Evolutionary conservation across 2,329 filamentous ascomycete species (phyloP), one percentile per base, ranked within the genome.

Genomic region (Phyllosticta paracitricarpa): DNA sequence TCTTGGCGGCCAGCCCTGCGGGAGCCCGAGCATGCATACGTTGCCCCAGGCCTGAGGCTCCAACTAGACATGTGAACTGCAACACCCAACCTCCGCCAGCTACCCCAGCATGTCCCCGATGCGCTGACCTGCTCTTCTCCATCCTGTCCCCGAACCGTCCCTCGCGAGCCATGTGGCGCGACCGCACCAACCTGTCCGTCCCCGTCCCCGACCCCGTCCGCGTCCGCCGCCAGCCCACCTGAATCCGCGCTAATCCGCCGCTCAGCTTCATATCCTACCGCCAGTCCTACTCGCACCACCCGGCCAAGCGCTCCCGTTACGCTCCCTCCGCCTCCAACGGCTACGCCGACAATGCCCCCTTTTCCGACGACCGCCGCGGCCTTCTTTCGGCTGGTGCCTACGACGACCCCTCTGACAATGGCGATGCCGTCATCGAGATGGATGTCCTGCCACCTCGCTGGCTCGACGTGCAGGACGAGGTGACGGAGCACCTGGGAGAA

Each of bases 351-450:
- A 66, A 68, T 68, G 69, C 79, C 62, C 67, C 71, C 61, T 68
- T 76, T 58, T 77, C 80, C 53, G 84, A 87, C 69, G 87, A 90
- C 76, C 82, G 85, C 63, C 89, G 90, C 66, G 91, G 93, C 51
- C 88, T 99, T 69, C 89, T 99, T 72, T 89, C 91, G 64, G 82
- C 85, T 61, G 85, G 83, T 69, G 87, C 87, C 68, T 91, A 89
- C 72, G 85, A 82, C 57, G 89, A 95, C 73, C 91, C 88, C 72
- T 84, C 82, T 58, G 89, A 95, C 73, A 90, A 96, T 76, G 91
- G 91, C 71, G 93, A 97, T 75, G 89, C 90, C 22, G 86, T 99
- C 62, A 97, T 99, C 69, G 94, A 99, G 79, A 97, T 99, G 94
- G 93, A 97, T 75, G 79, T 96, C 51, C 81, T 99, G 19, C 94